Evolutionary conservation across 768 basidiomycete species (phyloP), one percentile per base, ranked within the genome.

Genomic region (Lactarius indigo): DNA sequence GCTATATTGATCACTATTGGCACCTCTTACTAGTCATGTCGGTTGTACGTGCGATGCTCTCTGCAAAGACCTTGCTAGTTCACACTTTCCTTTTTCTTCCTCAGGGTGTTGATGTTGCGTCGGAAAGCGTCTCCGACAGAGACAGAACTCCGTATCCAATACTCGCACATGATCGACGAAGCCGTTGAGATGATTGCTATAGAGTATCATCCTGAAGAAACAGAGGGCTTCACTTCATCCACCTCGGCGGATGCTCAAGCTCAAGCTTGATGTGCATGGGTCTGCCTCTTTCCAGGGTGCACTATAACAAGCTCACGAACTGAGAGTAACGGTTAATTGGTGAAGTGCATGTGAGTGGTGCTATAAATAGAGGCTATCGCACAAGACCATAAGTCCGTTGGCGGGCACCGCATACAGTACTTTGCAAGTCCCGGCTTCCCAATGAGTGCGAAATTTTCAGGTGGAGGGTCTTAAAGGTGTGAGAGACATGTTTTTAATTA

Each of bases 41-140:
- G 64, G 12, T 35, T 65, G 68, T 70, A 47, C 42, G 67, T 44
- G n/a, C 28, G 5, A 20, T 2, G 44, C 57, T 56, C 35, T n/a
- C 4, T 37, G 26, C 28, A 30, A 12, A 26, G 5, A 3, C 28
- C 55, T n/a, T n/a, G 17, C 50, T 18, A 12, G 30, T 62, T 63
- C 26, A 52, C 33, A 44, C 52, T 20, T 39, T 35, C 12, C 12
- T 41, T 20, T 23, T 61, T 30, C n/a, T 56, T 35, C 8, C 8
- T 35, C 33, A 70, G 70, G 18, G 64, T 70, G 57, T 57, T 70
- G 20, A 31, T 66, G 59, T 68, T 70, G 52, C 67, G 68, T 23
- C 60, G 68, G 42, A 69, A 59, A 52, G 64, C 26, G 17, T 9
- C 3, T n/a, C 70, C 64, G 31, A 69, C 68, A 39, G 68, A 65